Evolutionary conservation across 345 rosid species (phyloP).

Genomic region (Gynandropsis gynandra): DNA sequence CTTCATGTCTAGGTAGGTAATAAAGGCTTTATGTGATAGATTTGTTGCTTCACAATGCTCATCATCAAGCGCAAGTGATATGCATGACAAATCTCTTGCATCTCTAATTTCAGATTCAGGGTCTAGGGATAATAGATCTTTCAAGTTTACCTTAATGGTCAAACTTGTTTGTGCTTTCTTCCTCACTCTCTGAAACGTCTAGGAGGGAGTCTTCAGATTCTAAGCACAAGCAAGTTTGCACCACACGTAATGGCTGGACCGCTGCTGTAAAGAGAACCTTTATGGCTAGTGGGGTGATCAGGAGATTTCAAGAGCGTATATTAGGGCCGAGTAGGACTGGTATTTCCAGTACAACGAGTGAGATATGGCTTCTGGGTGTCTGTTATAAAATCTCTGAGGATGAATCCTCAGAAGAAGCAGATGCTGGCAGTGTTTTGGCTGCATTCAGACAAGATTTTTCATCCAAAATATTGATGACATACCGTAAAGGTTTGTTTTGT

Average conservation of each 20-base stretch:
- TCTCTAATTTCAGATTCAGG: conserved; percentile 46
- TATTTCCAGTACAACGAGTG: conserved; percentile 49
- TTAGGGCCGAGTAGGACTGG: conserved; percentile 64
- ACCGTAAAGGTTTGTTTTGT: conserved; percentile 85
- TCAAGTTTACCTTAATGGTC: conserved; percentile 50
- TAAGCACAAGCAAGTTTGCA: conserved; percentile 35
- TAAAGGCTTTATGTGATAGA: conserved; percentile 63
- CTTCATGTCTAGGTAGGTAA: conserved; percentile 47
- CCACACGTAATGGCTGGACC: conserved; percentile 58
- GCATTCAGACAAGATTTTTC: conserved; percentile 60
- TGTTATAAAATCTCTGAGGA: conserved; percentile 54
- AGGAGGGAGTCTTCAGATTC: conserved; percentile 40
- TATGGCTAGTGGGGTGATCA: conserved; percentile 68
- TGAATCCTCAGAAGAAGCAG: conserved; percentile 39
- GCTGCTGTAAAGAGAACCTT: conserved; percentile 50
- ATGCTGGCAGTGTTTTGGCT: conserved; percentile 33
- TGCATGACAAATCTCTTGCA: conserved; percentile 31
- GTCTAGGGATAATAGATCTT: conserved; percentile 33
- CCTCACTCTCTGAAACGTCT: conserved; percentile 51
- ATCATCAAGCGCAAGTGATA: conserved; percentile 35
- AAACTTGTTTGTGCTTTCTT: conserved; percentile 52
- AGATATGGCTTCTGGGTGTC: conserved; percentile 80
- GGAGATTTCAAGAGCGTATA: conserved; percentile 78
- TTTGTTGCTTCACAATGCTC: conserved; percentile 39
- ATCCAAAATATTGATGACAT: conserved; percentile 66